These are phyloP conservation scores for Astrothelium macrocarpum DNA, from an alignment of 495 filamentous ascomycete species.

Conservation along the genomic window DNA sequence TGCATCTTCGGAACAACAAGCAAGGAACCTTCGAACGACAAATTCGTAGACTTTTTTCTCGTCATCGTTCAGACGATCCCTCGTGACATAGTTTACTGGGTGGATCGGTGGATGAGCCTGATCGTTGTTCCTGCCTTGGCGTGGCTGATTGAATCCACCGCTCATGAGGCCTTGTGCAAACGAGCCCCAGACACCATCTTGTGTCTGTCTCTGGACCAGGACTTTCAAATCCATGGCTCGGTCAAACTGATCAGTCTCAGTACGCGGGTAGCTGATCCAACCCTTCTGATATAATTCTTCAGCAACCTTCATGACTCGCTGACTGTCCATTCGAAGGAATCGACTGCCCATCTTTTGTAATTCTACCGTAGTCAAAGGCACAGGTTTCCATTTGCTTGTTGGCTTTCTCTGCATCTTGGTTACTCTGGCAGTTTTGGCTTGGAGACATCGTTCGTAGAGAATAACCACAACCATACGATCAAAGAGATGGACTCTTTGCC, in stretches of 20 bases:
- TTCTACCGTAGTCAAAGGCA: slow-evolving; percentile 94
- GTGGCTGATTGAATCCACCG: slow-evolving; percentile 70
- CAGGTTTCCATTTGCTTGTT: slow-evolving; percentile 85
- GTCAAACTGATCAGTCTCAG: slow-evolving; percentile 95
- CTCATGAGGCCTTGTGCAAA: slow-evolving; percentile 62
- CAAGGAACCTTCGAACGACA: slow-evolving; percentile 85
- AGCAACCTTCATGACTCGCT: slow-evolving; percentile 79
- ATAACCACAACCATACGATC: slow-evolving; percentile 73
- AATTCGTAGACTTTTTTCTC: slow-evolving; percentile 86
- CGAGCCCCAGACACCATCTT: slow-evolving; percentile 63
- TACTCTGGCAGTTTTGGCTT: slow-evolving; percentile 68
- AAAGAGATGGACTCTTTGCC: slow-evolving; percentile 75
- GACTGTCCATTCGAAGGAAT: slow-evolving; percentile 75
- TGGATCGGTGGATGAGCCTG: slow-evolving; percentile 97
- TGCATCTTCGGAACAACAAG: slow-evolving; percentile 93
- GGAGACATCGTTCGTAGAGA: slow-evolving; percentile 75
- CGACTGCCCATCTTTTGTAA: slow-evolving; percentile 91
- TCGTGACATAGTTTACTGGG: slow-evolving; percentile 69
- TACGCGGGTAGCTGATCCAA: slow-evolving; percentile 94
- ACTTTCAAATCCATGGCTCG: slow-evolving; percentile 74
- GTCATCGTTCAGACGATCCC: slow-evolving; percentile 47
- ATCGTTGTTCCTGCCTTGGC: slow-evolving; percentile 80
- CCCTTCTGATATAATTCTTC: slow-evolving; percentile 89
- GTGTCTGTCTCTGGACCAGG: slow-evolving; percentile 75
- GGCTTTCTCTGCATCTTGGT: slow-evolving; percentile 78